Conservation (phyloP, 805 yeast genomes). For the Zygoascus biomembranicola region DNA sequence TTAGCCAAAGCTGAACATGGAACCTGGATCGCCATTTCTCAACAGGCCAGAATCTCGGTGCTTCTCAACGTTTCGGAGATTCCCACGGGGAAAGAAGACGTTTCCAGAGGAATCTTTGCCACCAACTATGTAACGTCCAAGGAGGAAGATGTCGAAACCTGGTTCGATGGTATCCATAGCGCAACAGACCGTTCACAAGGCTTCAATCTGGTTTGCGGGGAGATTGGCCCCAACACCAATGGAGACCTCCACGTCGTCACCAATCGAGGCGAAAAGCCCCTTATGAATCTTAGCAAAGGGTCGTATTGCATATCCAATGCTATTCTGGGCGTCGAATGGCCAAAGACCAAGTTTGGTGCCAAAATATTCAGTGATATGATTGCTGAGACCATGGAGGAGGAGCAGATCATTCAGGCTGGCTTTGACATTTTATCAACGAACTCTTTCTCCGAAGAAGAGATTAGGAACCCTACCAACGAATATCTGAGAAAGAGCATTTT, state of each 20-base stretch:
- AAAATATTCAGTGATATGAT: constrained; percentile 27
- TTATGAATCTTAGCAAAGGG: not conserved
- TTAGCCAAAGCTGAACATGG: constrained; percentile 68
- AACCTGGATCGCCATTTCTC: constrained; percentile 80
- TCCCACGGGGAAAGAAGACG: constrained; percentile 27
- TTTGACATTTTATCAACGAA: constrained; percentile 48
- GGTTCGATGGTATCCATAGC: not conserved
- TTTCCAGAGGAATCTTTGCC: constrained; percentile 50
- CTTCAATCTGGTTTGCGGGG: constrained; percentile 53
- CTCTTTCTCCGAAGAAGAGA: constrained; percentile 26
- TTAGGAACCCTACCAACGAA: constrained; percentile 28
- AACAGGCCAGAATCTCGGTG: constrained; percentile 54
- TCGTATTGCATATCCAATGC: constrained; percentile 26
- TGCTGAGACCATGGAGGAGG: constrained; percentile 18
- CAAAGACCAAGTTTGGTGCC: constrained; percentile 54
- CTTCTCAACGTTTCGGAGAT: constrained; percentile 68
- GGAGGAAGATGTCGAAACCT: not conserved
- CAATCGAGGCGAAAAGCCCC: not conserved
- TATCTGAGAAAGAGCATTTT: constrained; percentile 53
- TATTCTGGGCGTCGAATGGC: constrained; percentile 51
- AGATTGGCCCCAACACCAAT: constrained; percentile 5
- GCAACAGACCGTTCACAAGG: constrained; percentile 42
- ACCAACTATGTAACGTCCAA: constrained; percentile 35
- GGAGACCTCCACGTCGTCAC: not conserved
- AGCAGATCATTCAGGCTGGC: constrained; percentile 39